phyloP scores from a whole-genome alignment of 83 land plant species.

The Thuja plicata region DNA sequence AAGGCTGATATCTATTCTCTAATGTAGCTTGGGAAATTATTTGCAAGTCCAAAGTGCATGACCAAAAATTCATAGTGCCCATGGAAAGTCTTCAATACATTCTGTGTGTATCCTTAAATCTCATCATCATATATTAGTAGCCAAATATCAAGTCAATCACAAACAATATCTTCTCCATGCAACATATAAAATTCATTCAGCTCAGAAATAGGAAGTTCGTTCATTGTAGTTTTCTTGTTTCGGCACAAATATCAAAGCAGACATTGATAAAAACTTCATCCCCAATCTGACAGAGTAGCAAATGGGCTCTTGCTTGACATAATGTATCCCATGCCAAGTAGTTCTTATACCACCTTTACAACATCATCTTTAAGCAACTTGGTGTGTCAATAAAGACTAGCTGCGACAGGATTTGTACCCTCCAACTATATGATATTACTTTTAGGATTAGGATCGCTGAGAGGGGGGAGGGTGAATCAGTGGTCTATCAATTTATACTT shows the following conservation, averaged over 20 bases:
- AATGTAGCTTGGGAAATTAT: background rate
- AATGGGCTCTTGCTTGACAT: background rate
- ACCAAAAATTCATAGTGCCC: background rate
- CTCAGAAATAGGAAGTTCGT: background rate
- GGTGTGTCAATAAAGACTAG: no score
- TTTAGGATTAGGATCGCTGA: no score
- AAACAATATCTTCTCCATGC: background rate
- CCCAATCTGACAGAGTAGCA: background rate
- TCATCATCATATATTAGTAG: background rate
- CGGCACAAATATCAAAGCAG: background rate
- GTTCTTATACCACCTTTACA: no score
- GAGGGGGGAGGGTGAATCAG: no score
- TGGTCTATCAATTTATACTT: no score
- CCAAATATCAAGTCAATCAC: background rate
- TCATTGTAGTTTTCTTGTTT: background rate
- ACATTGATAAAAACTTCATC: background rate
- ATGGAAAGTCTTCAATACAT: background rate
- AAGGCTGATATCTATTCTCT: background rate
- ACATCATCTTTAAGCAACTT: no score
- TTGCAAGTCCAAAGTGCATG: background rate
- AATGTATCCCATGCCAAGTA: background rate
- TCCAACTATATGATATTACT: no score
- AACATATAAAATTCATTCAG: background rate
- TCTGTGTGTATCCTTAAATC: background rate
- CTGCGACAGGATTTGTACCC: no score